phyloP scores from a whole-genome alignment of 108 stramenopile genomes.

The Chaetoceros tenuissimus region DNA sequence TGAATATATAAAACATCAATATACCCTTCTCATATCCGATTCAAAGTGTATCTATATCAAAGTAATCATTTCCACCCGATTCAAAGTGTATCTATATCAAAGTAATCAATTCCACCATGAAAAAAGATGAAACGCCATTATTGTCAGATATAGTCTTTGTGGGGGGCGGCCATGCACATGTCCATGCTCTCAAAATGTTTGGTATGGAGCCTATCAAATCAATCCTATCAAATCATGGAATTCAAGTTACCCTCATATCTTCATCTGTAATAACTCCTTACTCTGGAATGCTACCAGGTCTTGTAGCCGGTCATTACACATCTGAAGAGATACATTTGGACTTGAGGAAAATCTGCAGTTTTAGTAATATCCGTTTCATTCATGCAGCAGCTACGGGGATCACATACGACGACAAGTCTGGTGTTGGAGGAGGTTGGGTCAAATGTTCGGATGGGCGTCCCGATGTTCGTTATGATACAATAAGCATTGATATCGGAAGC shows the following conservation, averaged over 20 bases:
- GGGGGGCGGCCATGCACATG: conserved; percentile 80
- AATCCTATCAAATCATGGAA: conserved; percentile 9
- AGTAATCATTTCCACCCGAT: no score
- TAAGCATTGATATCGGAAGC: conserved; percentile 64
- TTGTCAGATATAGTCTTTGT: conserved; percentile 50
- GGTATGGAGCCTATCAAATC: conserved; percentile 32
- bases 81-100: no score
- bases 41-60: no score
- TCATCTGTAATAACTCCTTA: conserved; percentile 66
- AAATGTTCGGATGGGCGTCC: conserved; percentile 27
- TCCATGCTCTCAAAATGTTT: conserved; percentile 62
- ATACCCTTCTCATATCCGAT: no score
- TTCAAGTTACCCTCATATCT: conserved; percentile 54
- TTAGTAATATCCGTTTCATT: conserved; percentile 34
- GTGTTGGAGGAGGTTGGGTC: conserved; percentile 5
- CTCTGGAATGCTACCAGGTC: conserved; percentile 80
- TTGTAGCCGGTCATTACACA: conserved; percentile 69
- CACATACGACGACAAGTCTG: neutral
- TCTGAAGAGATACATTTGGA: conserved; percentile 72
- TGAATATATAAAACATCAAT: no score
- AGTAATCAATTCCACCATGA: no score
- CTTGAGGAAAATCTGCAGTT: conserved; percentile 35
- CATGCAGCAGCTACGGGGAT: conserved; percentile 38
- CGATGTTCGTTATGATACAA: conserved; percentile 47
- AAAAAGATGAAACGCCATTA: no score